A percentile compares a stretch with the other conserved stretches of the same genome.
Evolutionary conservation across 176 grass and related monocot species (phyloP).

Genomic region (Eragrostis curvula): DNA sequence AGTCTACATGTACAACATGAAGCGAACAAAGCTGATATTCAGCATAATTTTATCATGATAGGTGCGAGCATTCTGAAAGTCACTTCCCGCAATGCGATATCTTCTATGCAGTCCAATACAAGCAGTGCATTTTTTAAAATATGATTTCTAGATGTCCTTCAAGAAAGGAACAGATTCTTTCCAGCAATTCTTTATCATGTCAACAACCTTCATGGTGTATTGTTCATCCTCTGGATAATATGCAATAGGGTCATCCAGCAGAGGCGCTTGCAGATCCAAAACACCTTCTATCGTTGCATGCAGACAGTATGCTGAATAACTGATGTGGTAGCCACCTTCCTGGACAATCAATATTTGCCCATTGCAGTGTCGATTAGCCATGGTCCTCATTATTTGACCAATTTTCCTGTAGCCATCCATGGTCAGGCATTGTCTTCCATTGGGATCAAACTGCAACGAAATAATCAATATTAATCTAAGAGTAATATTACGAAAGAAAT

Average conservation of each 20-base stretch:
- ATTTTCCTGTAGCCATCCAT: constrained; percentile 82
- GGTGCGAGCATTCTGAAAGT: not conserved
- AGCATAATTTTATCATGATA: too few species aligned
- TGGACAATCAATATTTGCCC: constrained; percentile 78
- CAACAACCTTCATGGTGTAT: constrained; percentile 60
- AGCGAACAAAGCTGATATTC: not conserved
- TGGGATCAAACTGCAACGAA: constrained; percentile 78
- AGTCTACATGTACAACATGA: not conserved
- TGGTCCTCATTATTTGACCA: constrained; percentile 54
- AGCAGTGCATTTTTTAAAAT: too few species aligned
- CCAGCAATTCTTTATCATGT: constrained; percentile 71
- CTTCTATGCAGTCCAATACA: not conserved
- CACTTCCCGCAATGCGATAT: not conserved
- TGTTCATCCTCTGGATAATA: constrained; percentile 80
- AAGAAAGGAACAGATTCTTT: constrained; percentile 77
- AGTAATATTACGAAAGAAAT: not conserved
- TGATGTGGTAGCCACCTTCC: constrained; percentile 90
- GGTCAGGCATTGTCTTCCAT: constrained; percentile 92
- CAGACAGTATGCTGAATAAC: constrained; percentile 87
- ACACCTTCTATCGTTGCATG: constrained; percentile 87
- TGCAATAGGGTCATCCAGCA: constrained; percentile 77
- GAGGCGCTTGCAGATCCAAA: constrained; percentile 50
- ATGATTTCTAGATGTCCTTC: constrained; percentile 51
- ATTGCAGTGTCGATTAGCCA: constrained; percentile 53
- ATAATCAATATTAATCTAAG: not conserved